phyloP scores from a whole-genome alignment of 306 rosid species.

The Vachellia pachyceras region DNA sequence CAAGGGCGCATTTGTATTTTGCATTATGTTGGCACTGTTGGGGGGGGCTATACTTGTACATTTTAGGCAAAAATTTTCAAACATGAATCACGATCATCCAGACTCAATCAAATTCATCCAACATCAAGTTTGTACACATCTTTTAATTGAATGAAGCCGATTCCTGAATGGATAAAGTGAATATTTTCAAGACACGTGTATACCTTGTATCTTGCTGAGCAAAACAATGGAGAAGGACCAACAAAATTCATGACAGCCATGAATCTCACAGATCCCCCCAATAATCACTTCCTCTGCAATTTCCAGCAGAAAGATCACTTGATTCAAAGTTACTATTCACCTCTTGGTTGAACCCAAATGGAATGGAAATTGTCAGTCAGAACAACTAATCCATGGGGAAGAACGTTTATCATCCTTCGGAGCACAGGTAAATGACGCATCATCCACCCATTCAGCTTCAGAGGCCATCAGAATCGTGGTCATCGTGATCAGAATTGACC shows the following conservation, averaged over 20 bases:
- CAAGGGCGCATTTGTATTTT: background rate
- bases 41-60: background rate
- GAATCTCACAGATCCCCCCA: constrained; percentile 13
- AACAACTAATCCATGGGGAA: constrained; percentile 22
- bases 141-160: constrained; percentile 24
- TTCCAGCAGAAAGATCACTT: constrained; percentile 2
- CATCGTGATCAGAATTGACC: constrained; percentile 46
- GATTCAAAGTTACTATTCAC: background rate
- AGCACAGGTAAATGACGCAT: constrained; percentile 47
- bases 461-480: constrained; percentile 52
- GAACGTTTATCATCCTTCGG: constrained; percentile 11
- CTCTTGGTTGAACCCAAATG: constrained; percentile 25
- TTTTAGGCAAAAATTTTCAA: background rate
- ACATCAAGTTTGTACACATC: background rate
- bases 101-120: background rate
- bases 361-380: constrained; percentile 31
- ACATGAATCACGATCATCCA: background rate
- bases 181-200: background rate
- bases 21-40: background rate
- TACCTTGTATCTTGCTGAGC: constrained; percentile 12
- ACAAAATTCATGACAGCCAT: constrained; percentile 26
- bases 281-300: constrained; percentile 29
- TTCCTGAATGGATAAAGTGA: background rate
- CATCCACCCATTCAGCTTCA: constrained; percentile 44
- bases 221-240: constrained; percentile 21